Base-by-base conservation (phyloP, 2,329 filamentous ascomycete species). In the Didymella glomerata region DNA sequence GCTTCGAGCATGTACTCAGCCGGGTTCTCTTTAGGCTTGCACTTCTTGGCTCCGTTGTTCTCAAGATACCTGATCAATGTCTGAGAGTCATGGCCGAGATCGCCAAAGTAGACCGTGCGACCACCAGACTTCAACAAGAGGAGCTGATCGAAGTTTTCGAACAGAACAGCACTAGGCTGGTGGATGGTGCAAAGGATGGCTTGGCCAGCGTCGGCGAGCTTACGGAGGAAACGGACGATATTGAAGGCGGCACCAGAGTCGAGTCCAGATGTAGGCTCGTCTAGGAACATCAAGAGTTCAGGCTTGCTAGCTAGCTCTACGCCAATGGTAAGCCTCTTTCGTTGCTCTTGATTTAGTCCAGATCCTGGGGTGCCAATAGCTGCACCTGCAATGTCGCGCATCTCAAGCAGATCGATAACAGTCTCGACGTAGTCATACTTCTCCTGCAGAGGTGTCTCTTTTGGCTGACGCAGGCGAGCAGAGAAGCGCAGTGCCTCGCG, bases 251-350 rank as follows among this genome's bases (percentile, higher is more conserved):
- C 88, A 54, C 89, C 84, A 2, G 87, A 88, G 64, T 92, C 90
- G 0, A 92, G 68, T 4, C 90, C 90, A 1, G 87, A 90, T 0
- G 90, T 93, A 0, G 90, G 90, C 76, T 93, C 90, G 64, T 93
- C 90, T 22, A 93, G 79, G 80, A 93, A 93, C 40, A 93, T 83
- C 1, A 93, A 81, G 6, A 93, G 80, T 66, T 91, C 85, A 0
- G 90, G 90, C 76, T 91, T 86, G 2, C 83, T 83, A 10, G 84
- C 85, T 44, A 87, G 76, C 65, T 87, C 85, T 16, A 87, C 84
- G 36, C 84, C 85, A 46, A 87, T 87, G 0, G 85, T 89, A 10
- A 90, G 83, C 47, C 87, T 81, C 70, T 91, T 90, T 5, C 88
- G 81, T 67, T 90, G 88, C 69, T 90, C 88, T 9, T 88, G 85